These are phyloP conservation scores for Leccinum imitatum DNA, from an alignment of 768 basidiomycete species.

Conservation along the genomic window DNA sequence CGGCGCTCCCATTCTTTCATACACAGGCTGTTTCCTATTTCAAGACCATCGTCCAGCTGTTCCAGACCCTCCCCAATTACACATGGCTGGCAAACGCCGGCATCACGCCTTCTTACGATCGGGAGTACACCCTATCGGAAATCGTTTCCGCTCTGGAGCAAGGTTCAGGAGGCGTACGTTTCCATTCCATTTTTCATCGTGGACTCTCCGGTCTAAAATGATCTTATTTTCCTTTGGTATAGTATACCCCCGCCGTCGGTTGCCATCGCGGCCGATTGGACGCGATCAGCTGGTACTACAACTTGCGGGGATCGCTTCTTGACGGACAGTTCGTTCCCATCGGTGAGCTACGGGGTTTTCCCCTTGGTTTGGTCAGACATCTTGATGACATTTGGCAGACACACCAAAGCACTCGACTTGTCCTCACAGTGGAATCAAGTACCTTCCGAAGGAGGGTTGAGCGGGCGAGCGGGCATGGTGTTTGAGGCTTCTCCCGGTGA, in stretches of 20 bases:
- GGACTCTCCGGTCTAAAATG: background rate
- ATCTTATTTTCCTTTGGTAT: background rate
- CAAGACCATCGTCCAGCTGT: conserved; percentile 53
- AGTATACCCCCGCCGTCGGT: conserved; percentile 52
- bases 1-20: too few species aligned
- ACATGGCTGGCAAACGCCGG: conserved; percentile 68
- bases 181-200: background rate
- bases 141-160: conserved; percentile 54
- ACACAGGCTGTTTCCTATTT: too few species aligned
- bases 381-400: conserved; percentile 37
- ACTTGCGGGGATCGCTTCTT: conserved; percentile 60
- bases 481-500: background rate
- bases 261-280: conserved; percentile 42
- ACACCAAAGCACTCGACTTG: conserved; percentile 55
- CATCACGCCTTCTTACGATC: conserved; percentile 61
- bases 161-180: conserved; percentile 47
- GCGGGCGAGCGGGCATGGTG: background rate
- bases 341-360: conserved; percentile 35
- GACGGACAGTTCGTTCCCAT: conserved; percentile 65
- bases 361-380: background rate
- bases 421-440: conserved; percentile 54
- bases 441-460: conserved; percentile 48
- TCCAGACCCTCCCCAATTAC: conserved; percentile 72
- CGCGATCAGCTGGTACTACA: conserved; percentile 60
- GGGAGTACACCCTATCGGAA: conserved; percentile 54